Percentiles rank a stretch among this genome's conserved stretches.
Conservation (phyloP, 75 land plant species). For the Ceratopteris richardii region DNA sequence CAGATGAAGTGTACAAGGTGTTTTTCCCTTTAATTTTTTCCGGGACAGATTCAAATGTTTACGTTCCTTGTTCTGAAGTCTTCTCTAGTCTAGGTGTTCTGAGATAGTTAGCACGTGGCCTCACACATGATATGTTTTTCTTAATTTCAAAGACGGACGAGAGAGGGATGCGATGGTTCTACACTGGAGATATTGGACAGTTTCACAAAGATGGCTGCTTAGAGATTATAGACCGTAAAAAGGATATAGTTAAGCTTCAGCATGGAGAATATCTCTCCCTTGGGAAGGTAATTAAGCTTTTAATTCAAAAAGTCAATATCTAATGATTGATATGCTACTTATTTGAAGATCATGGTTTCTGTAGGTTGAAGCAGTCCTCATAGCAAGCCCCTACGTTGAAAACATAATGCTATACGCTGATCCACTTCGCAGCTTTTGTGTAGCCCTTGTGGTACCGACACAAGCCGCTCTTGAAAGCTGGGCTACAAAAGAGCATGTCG, state of each 20-base stretch:
- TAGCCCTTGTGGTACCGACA: conserved; percentile 62
- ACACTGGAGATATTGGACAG: conserved; percentile 89
- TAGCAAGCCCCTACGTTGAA: conserved; percentile 55
- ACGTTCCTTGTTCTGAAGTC: no score
- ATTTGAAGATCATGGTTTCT: not conserved
- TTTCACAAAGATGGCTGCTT: conserved; percentile 94
- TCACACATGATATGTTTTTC: not conserved
- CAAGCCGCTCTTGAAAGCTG: conserved; percentile 56
- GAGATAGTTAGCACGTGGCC: not conserved
- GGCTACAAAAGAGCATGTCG: conserved; percentile 52
- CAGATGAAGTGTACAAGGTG: conserved; percentile 84
- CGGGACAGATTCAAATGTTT: no score
- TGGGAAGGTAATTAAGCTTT: conserved; percentile 96
- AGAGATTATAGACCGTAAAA: conserved; percentile 89
- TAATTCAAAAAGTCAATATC: no score
- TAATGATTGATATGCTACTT: no score
- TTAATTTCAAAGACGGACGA: conserved; percentile 57
- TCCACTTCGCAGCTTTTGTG: conserved; percentile 68
- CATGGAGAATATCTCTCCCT: conserved; percentile 94
- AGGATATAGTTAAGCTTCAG: conserved; percentile 92
- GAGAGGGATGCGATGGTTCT: conserved; percentile 87
- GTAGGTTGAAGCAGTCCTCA: conserved; percentile 77
- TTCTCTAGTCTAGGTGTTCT: no score
- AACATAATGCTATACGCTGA: conserved; percentile 82
- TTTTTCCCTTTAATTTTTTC: no score